A percentile compares a stretch with the other conserved stretches of the same genome.
Evolutionary conservation across 768 basidiomycete species (phyloP).

Genomic region (Mycena belliarum): DNA sequence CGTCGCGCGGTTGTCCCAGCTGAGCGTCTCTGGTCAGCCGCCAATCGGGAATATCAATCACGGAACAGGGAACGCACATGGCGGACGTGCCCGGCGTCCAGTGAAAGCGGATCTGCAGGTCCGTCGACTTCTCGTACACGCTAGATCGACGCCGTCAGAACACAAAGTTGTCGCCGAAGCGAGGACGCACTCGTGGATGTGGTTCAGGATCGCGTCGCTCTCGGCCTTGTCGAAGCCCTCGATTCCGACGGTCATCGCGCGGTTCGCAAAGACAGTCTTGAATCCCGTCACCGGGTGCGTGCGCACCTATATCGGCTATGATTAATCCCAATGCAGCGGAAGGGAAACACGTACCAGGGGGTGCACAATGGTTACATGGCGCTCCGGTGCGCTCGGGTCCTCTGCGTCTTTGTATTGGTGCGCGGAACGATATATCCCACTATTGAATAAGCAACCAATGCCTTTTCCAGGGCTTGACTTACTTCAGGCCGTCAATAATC

Average conservation of each 20-base stretch:
- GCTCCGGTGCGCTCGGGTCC: constrained; percentile 33
- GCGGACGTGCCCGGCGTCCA: constrained; percentile 36
- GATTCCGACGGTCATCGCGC: constrained; percentile 37
- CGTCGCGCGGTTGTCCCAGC: constrained; percentile 30
- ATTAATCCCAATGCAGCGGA: no score
- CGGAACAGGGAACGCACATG: constrained; percentile 30
- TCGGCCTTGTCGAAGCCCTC: constrained; percentile 35
- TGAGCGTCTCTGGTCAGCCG: neutral
- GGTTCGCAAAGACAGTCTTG: constrained; percentile 38
- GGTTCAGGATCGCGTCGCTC: constrained; percentile 35
- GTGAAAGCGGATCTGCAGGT: constrained; percentile 31
- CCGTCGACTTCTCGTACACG: constrained; percentile 37
- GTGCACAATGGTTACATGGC: constrained; percentile 34
- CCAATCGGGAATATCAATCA: neutral
- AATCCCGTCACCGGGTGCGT: constrained; percentile 41
- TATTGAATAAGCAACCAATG: constrained; percentile 15
- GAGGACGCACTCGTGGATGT: constrained; percentile 29
- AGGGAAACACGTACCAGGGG: constrained; percentile 22
- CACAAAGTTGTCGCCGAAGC: no score
- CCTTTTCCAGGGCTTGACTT: neutral
- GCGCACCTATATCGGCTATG: constrained; percentile 27
- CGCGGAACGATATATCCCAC: constrained; percentile 28
- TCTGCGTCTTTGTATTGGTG: constrained; percentile 28
- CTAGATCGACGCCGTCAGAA: neutral
- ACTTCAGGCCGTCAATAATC: constrained; percentile 35